Conservation (phyloP, 78 protist genomes). For the Bodo saltans region DNA sequence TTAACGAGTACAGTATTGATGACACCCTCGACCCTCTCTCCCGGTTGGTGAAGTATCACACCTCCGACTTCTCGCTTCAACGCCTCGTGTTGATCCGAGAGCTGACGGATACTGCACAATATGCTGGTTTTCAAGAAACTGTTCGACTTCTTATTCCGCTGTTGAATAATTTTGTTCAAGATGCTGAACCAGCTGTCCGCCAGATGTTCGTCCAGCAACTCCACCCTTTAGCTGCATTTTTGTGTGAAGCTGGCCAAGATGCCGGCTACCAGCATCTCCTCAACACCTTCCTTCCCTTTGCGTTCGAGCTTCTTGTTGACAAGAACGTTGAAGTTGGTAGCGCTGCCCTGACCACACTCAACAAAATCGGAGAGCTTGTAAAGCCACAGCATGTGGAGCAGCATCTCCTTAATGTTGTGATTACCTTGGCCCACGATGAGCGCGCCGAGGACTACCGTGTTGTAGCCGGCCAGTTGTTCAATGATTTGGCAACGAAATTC, state of each 20-base stretch:
- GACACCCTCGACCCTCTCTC: conserved; percentile 35
- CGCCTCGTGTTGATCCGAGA: conserved; percentile 29
- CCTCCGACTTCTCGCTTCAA: conserved; percentile 37
- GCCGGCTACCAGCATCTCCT: conserved; percentile 27
- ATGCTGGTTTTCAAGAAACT: conserved; percentile 23
- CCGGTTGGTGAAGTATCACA: conserved; percentile 36
- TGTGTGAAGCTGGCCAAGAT: conserved; percentile 17
- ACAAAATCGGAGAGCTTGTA: conserved; percentile 9
- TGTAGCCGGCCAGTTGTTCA: conserved; percentile 40
- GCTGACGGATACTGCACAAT: conserved; percentile 20
- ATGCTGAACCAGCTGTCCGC: conserved; percentile 34
- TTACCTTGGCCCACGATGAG: conserved; percentile 47
- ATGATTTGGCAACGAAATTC: not conserved
- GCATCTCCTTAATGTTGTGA: conserved; percentile 12
- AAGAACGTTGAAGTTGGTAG: conserved; percentile 36
- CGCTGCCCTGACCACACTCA: conserved; percentile 12
- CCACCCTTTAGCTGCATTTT: conserved; percentile 8
- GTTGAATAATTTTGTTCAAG: conserved; percentile 34
- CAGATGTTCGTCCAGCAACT: conserved; percentile 39
- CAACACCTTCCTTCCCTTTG: conserved; percentile 34
- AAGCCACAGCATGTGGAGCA: conserved; percentile 20
- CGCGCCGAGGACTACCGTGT: conserved; percentile 34
- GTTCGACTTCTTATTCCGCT: conserved; percentile 29
- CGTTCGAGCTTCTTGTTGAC: conserved; percentile 40
- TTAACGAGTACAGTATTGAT: conserved; percentile 42